phyloP scores from a whole-genome alignment of 2,329 filamentous ascomycete genomes.

The Xylaria sp. region DNA sequence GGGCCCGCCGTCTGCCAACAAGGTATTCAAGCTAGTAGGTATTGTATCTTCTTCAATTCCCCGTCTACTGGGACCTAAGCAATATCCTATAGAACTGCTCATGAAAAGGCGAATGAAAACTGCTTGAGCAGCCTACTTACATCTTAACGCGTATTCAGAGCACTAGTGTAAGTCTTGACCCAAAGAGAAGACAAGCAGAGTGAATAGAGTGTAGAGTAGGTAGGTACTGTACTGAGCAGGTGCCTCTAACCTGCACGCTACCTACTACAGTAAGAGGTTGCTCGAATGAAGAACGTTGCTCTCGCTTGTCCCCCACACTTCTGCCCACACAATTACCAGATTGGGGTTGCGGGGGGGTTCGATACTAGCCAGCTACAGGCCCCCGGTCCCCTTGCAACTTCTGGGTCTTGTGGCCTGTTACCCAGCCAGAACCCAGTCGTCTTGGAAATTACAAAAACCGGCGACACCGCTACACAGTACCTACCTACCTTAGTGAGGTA shows the following conservation, averaged over 20 bases:
- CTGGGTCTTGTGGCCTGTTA: neutral
- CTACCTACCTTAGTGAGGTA: neutral
- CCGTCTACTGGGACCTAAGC: too few species aligned
- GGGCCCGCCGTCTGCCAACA: slow-evolving; percentile 15
- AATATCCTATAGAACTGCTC: neutral
- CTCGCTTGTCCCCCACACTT: slow-evolving; percentile 2
- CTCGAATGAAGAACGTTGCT: neutral
- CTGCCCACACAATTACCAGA: slow-evolving; percentile 29
- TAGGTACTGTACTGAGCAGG: neutral
- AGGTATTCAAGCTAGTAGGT: neutral
- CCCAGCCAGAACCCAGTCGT: slow-evolving; percentile 8
- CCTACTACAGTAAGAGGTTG: neutral
- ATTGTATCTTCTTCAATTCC: neutral
- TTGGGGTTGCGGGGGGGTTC: slow-evolving; percentile 29
- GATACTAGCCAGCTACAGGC: neutral
- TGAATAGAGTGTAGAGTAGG: neutral
- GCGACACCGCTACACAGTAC: slow-evolving; percentile 29
- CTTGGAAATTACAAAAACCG: slow-evolving; percentile 34
- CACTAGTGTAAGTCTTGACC: neutral
- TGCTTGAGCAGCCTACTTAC: neutral
- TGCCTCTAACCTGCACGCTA: neutral
- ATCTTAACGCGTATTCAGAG: neutral
- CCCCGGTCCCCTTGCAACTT: neutral
- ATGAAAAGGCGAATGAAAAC: neutral
- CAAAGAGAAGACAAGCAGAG: neutral